Evolutionary conservation across 306 rosid genomes (phyloP), one percentile per base, ranked within the genome.

Genomic region (Ceratonia siliqua): DNA sequence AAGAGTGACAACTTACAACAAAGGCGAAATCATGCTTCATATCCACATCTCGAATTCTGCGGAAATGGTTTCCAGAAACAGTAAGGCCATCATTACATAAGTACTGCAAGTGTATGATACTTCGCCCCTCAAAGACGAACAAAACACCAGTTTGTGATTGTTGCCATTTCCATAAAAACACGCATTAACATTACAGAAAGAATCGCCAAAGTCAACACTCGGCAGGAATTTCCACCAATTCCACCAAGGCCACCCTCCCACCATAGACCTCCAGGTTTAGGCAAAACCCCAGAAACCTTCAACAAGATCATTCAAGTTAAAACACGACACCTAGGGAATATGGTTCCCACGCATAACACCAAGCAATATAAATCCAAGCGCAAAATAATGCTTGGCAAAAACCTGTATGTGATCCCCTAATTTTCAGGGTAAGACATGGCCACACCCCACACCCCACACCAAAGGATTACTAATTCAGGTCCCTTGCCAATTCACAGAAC

Each of bases 21-120:
- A 90, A 90, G 65, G 96, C 92, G 56, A 68, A 90, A 68, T 90
- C 90, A 27, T 88, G 82, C 96, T 87, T 90, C 96, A 87, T 90
- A 82, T 90, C 96, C 79, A 87, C 96, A 75, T 78, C 89, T 69
- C 92, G 92, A 83, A 90, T 82, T 87, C 96, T 90, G 92, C 88
- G 88, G 70, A 89, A 89, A 89, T 49, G 91, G 87, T 82, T 84
- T 74, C 94, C 94, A 89, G 86, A 89, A 86, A 89, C 84, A 89
- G 86, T 85, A 87, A 85, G 94, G 88, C 89, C 86, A 86, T 89
- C 90, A 84, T 80, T 85, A 87, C 90, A 83, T 82, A 83, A 85
- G 76, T 50, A 84, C 91, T 79, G 72, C 88, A 82, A 82, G 83
- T 79, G 85, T 73, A 87, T 81, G 86, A 78, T 85, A 85, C 91